phyloP scores from a whole-genome alignment of 2,329 filamentous ascomycete species.

The Fusarium equiseti region DNA sequence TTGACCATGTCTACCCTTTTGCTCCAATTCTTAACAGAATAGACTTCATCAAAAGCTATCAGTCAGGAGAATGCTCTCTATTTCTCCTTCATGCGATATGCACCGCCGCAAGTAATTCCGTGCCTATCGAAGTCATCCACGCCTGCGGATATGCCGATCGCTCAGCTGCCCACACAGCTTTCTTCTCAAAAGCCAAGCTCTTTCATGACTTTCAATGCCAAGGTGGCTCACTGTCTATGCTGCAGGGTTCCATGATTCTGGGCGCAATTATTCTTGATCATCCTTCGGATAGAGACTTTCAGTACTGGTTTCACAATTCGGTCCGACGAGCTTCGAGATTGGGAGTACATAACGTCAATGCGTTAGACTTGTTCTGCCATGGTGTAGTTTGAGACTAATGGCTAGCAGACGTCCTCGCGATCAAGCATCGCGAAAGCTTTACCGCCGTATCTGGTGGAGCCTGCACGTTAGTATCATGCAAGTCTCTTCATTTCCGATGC shows the following conservation, averaged over 20 bases:
- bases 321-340: slow-evolving; percentile 20
- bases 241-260: slow-evolving; percentile 34
- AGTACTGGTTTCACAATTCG: slow-evolving; percentile 40
- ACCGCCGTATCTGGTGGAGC: slow-evolving; percentile 37
- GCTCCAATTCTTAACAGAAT: slow-evolving; percentile 14
- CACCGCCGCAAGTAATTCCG: background rate
- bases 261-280: slow-evolving; percentile 24
- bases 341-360: slow-evolving; percentile 8
- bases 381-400: no score
- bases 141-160: slow-evolving; percentile 29
- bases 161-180: slow-evolving; percentile 15
- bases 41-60: slow-evolving; percentile 23
- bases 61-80: slow-evolving; percentile 12
- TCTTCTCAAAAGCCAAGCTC: slow-evolving; percentile 34
- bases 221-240: background rate
- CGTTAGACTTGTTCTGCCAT: background rate
- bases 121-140: slow-evolving; percentile 6
- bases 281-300: slow-evolving; percentile 28
- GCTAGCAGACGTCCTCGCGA: background rate
- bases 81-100: slow-evolving; percentile 29
- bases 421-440: slow-evolving; percentile 3
- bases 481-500: rapidly evolving
- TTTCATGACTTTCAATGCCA: slow-evolving; percentile 39
- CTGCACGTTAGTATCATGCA: slow-evolving; percentile 15
- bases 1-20: slow-evolving; percentile 30